Conservation (phyloP, 176 grass and related monocot species). For the Avena eriantha region DNA sequence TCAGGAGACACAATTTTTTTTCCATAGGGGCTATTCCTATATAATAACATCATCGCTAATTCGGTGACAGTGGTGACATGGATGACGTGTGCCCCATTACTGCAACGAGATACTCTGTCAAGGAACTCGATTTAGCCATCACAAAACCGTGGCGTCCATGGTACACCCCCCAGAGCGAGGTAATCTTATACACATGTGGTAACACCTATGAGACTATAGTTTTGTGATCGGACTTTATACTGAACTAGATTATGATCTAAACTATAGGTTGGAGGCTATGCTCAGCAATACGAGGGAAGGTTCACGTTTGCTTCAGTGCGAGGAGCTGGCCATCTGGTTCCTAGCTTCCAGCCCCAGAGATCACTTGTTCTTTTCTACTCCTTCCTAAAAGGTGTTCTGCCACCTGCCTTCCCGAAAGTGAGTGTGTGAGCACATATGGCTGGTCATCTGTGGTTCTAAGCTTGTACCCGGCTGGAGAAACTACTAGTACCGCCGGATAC, state of each 20-base stretch:
- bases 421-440: neutral
- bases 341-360: constrained; percentile 45
- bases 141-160: constrained; percentile 56
- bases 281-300: constrained; percentile 55
- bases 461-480: neutral
- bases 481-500: neutral
- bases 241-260: neutral
- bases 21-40: neutral
- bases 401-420: neutral
- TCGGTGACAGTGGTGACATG: constrained; percentile 53
- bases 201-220: neutral
- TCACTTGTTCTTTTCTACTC: constrained; percentile 46
- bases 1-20: neutral
- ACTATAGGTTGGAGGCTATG: constrained; percentile 60
- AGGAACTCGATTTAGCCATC: constrained; percentile 43
- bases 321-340: too few relatives aligned
- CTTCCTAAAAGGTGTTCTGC: constrained; percentile 19
- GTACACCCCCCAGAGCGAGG: constrained; percentile 52
- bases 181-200: constrained; percentile 3
- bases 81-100: constrained; percentile 53
- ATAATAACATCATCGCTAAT: neutral
- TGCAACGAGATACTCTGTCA: constrained; percentile 55
- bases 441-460: neutral
- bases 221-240: neutral
- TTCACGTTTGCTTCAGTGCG: constrained; percentile 39